Conservation (phyloP, 192 early-diverging fungal species). For the Borealophlyctis nickersoniae region DNA sequence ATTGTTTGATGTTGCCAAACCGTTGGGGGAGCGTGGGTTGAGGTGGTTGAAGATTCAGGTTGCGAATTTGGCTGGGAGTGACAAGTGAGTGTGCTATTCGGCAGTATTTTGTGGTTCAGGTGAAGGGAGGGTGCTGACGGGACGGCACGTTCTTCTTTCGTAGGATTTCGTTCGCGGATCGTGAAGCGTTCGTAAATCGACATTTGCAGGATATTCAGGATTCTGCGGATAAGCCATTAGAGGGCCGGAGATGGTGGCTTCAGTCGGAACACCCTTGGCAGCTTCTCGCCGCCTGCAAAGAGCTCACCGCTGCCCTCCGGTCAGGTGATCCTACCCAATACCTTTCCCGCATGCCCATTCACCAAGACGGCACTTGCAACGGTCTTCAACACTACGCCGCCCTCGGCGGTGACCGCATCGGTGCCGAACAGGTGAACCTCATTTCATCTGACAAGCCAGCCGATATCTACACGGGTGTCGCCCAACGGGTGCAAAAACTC, state of each 20-base stretch:
- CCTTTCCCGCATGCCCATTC: slow-evolving; percentile 75
- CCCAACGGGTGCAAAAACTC: slow-evolving; percentile 64
- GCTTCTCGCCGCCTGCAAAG: slow-evolving; percentile 84
- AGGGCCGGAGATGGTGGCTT: slow-evolving; percentile 83
- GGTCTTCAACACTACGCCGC: slow-evolving; percentile 99
- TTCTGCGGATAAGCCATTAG: slow-evolving; percentile 19
- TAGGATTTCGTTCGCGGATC: slow-evolving; percentile 78
- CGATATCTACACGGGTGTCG: slow-evolving; percentile 89
- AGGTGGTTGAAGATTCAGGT: slow-evolving; percentile 95
- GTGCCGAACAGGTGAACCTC: slow-evolving; percentile 88
- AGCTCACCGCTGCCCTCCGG: slow-evolving; percentile 70
- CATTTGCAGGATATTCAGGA: slow-evolving; percentile 70
- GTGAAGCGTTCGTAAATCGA: slow-evolving; percentile 70
- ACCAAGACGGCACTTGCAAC: slow-evolving; percentile 98
- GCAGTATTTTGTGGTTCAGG: no score
- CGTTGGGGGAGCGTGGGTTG: slow-evolving; percentile 75
- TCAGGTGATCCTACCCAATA: slow-evolving; percentile 70
- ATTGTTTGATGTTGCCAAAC: slow-evolving; percentile 75
- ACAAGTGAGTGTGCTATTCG: slow-evolving; percentile 63
- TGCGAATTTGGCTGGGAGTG: slow-evolving; percentile 85
- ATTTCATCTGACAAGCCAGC: slow-evolving; percentile 76
- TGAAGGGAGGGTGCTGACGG: no score
- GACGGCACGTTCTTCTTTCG: no score
- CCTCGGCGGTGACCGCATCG: slow-evolving; percentile 83
- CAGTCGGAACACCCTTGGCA: slow-evolving; percentile 91